Evolutionary conservation across 1,284 basidiomycete species (phyloP).

Genomic region (Neotropicomus parvogracilis): DNA sequence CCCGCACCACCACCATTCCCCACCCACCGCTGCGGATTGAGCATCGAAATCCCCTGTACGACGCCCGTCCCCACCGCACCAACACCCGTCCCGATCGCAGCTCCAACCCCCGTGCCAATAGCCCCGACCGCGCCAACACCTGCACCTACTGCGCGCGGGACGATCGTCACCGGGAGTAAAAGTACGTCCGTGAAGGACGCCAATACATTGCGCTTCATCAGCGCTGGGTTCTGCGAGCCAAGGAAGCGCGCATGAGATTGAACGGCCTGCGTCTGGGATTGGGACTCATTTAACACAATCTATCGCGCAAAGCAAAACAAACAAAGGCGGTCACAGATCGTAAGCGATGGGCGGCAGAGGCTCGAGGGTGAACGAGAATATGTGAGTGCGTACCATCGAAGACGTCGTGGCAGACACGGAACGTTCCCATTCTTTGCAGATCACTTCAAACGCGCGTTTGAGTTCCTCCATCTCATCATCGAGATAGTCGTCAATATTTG

Average conservation of each 20-base stretch:
- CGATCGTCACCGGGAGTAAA: slow-evolving; percentile 91
- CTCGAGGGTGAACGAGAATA: background rate
- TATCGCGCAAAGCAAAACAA: background rate
- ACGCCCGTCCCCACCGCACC: slow-evolving; percentile 68
- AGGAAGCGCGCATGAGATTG: slow-evolving; percentile 67
- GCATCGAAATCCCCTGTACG: slow-evolving; percentile 80
- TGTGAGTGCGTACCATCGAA: slow-evolving; percentile 13
- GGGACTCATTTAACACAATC: slow-evolving; percentile 8
- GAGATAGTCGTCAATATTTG: slow-evolving; percentile 95
- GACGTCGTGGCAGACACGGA: slow-evolving; percentile 43
- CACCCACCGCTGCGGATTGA: slow-evolving; percentile 82
- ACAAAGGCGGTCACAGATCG: background rate
- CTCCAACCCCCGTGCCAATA: slow-evolving; percentile 49
- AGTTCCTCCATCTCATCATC: slow-evolving; percentile 88
- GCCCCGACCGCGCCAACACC: slow-evolving; percentile 59
- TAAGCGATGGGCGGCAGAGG: background rate
- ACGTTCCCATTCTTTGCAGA: slow-evolving; percentile 78
- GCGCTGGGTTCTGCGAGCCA: slow-evolving; percentile 82
- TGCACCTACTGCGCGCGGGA: slow-evolving; percentile 79
- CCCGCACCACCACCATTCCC: slow-evolving; percentile 26
- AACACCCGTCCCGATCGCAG: slow-evolving; percentile 66
- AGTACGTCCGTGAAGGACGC: slow-evolving; percentile 89
- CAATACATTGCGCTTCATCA: slow-evolving; percentile 89
- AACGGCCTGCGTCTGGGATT: slow-evolving; percentile 20
- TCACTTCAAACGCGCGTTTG: slow-evolving; percentile 68